phyloP scores from a whole-genome alignment of 2,329 filamentous ascomycete species.

The Xylariaceae sp. region DNA sequence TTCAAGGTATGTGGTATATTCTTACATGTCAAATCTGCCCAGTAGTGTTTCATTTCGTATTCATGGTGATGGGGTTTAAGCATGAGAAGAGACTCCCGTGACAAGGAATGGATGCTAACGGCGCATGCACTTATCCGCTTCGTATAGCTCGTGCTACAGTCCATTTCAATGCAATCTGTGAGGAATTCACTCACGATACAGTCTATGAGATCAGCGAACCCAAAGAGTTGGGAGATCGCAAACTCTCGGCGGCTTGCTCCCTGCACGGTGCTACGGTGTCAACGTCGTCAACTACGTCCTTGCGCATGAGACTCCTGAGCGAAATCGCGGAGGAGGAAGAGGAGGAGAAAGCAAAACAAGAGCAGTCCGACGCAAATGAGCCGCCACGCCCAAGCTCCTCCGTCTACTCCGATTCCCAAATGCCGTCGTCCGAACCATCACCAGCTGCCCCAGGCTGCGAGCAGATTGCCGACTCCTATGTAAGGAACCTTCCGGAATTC shows the following conservation, averaged over 20 bases:
- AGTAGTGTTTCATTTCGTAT: no score
- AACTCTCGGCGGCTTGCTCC: constrained; percentile 81
- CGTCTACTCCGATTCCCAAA: constrained; percentile 22
- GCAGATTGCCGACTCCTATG: constrained; percentile 46
- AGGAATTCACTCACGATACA: constrained; percentile 77
- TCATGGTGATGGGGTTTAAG: no score
- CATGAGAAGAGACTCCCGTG: no score
- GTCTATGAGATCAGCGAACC: constrained; percentile 69
- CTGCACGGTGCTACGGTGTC: constrained; percentile 84
- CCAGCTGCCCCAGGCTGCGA: constrained; percentile 49
- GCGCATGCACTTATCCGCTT: constrained; percentile 17
- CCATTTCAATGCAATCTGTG: constrained; percentile 62
- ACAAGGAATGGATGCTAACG: constrained; percentile 19
- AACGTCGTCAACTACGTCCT: constrained; percentile 74
- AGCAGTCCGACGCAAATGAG: constrained; percentile 51
- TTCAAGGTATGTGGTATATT: constrained; percentile 68
- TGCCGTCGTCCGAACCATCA: constrained; percentile 24
- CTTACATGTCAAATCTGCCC: constrained; percentile 23
- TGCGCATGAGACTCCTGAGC: constrained; percentile 70
- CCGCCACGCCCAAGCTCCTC: constrained; percentile 36
- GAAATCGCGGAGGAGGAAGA: constrained; percentile 94
- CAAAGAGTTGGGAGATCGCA: constrained; percentile 79
- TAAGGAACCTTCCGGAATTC: constrained; percentile 48
- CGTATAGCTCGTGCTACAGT: constrained; percentile 71
- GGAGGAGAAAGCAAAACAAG: constrained; percentile 53